These are phyloP conservation scores for Murraya paniculata DNA, from an alignment of 345 rosid genomes.

Conservation along the genomic window DNA sequence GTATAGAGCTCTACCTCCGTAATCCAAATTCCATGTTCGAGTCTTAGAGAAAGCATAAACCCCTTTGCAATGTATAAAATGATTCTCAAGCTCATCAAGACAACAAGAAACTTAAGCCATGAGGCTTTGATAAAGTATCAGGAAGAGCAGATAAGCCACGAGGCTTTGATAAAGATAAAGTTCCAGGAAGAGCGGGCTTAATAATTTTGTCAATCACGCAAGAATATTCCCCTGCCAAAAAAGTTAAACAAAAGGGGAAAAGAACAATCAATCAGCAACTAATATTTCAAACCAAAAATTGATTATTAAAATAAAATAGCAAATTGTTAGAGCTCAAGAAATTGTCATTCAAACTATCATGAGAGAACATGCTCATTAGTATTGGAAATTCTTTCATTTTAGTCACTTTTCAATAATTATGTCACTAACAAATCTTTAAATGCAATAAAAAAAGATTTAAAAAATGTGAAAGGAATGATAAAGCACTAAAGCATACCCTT, in stretches of 20 bases:
- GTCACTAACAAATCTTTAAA: neutral
- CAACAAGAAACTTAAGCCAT: neutral
- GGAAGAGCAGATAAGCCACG: neutral
- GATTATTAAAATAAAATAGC: neutral
- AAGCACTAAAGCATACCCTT: neutral
- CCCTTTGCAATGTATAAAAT: neutral
- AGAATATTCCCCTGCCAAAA: neutral
- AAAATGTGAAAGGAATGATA: neutral
- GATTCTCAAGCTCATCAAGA: neutral
- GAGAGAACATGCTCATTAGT: neutral
- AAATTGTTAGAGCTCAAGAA: neutral
- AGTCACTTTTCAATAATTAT: neutral
- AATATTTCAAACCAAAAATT: neutral
- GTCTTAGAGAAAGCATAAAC: neutral
- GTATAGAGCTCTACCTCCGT: neutral
- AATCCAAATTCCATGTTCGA: neutral
- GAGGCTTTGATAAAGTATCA: neutral
- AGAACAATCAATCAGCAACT: neutral
- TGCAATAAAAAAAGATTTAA: neutral
- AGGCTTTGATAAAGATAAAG: neutral
- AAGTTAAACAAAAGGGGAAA: neutral
- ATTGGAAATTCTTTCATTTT: neutral
- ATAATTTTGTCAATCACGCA: neutral
- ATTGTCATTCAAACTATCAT: neutral
- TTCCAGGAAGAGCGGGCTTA: neutral